Evolutionary conservation across 768 basidiomycete genomes (phyloP).

Genomic region (Lactarius psammicola): DNA sequence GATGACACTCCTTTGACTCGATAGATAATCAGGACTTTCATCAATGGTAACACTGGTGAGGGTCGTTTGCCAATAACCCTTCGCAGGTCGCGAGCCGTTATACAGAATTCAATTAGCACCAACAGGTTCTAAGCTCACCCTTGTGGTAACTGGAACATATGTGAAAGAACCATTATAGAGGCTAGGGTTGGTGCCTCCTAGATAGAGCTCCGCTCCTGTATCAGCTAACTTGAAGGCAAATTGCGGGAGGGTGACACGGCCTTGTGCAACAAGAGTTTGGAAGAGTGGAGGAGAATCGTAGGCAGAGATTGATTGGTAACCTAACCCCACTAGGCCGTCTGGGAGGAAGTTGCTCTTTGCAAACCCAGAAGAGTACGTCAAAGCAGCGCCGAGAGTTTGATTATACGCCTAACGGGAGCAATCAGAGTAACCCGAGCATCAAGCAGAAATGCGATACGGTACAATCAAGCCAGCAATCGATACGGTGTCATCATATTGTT

Average conservation of each 20-base stretch:
- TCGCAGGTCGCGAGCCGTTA: neutral
- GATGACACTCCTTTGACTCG: constrained; percentile 21
- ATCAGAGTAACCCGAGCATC: neutral
- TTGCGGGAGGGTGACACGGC: neutral
- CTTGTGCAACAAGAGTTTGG: constrained; percentile 3
- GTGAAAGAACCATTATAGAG: constrained; percentile 9
- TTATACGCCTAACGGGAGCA: neutral
- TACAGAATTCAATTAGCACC: neutral
- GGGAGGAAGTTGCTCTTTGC: neutral
- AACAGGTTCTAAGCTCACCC: neutral
- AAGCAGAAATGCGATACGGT: neutral
- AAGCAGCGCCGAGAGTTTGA: constrained; percentile 6
- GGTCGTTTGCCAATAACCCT: constrained; percentile 29
- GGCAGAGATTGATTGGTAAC: neutral
- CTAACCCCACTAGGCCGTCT: constrained; percentile 11
- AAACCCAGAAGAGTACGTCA: constrained; percentile 1
- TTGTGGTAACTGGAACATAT: constrained; percentile 1
- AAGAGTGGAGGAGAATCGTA: neutral
- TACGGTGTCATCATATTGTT: constrained; percentile 10
- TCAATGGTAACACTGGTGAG: constrained; percentile 7
- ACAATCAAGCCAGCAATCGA: constrained; percentile 8
- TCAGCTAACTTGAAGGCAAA: constrained; percentile 11
- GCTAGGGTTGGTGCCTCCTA: constrained; percentile 11
- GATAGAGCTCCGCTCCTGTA: constrained; percentile 11
- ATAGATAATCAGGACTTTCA: neutral